Conservation (phyloP, 176 grass and related monocot genomes). For the Panicum miliaceum region DNA sequence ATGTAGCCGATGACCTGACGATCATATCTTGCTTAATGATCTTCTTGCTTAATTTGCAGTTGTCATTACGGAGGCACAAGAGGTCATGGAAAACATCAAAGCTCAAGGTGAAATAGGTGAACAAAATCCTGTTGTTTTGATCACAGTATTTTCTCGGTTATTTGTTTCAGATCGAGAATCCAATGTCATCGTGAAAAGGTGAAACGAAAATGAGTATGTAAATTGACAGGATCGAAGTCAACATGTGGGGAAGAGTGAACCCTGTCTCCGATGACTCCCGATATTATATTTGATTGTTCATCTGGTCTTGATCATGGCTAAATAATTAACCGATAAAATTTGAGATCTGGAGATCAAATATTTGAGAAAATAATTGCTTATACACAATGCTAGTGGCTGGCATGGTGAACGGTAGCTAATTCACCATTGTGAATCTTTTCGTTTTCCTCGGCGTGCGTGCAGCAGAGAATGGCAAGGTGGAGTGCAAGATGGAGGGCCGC, state of each 20-base stretch:
- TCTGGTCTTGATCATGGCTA: not conserved
- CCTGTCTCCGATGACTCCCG: not conserved
- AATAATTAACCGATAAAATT: not conserved
- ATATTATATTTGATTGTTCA: not conserved
- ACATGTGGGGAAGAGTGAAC: not conserved
- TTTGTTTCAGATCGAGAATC: not conserved
- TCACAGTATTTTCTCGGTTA: not conserved
- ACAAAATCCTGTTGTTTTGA: not conserved
- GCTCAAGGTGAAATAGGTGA: not conserved
- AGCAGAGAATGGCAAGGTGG: constrained; percentile 20
- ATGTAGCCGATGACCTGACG: not conserved
- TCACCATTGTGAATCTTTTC: not conserved
- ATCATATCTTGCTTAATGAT: too few species aligned
- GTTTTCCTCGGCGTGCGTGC: not conserved
- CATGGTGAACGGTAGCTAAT: not conserved
- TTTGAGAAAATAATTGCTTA: not conserved
- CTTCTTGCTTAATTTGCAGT: constrained; percentile 12
- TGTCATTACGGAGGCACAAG: not conserved
- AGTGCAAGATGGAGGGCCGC: constrained; percentile 8
- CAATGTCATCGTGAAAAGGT: not conserved
- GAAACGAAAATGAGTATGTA: not conserved
- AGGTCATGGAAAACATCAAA: not conserved
- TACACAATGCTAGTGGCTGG: not conserved
- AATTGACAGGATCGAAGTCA: not conserved
- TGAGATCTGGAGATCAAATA: not conserved